Percentiles rank a stretch among this genome's conserved stretches.
These are phyloP conservation scores for Torulaspora globosa DNA, from an alignment of 1,139 yeast genomes.

Conservation along the genomic window DNA sequence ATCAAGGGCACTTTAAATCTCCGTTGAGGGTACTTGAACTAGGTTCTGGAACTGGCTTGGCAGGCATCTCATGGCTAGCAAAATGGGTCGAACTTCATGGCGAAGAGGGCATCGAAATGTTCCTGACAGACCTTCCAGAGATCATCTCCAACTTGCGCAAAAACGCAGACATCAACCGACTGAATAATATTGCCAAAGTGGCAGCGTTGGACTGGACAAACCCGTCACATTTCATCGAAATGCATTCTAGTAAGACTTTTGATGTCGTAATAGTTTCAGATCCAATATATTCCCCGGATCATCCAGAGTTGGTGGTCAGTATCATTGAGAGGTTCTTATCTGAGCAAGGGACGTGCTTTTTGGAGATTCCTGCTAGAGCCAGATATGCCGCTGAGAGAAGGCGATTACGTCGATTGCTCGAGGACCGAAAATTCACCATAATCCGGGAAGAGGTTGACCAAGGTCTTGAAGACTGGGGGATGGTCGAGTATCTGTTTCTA, in stretches of 20 bases:
- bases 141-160: constrained; percentile 62
- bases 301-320: constrained; percentile 66
- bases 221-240: constrained; percentile 43
- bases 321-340: constrained; percentile 49
- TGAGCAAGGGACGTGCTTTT: constrained; percentile 46
- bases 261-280: constrained; percentile 72
- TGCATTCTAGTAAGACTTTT: constrained; percentile 39
- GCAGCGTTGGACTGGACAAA: constrained; percentile 74
- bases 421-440: constrained; percentile 35
- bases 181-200: constrained; percentile 38
- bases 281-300: constrained; percentile 79
- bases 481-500: constrained; percentile 57
- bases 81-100: constrained; percentile 28
- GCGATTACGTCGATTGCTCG: constrained; percentile 53
- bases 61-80: constrained; percentile 61
- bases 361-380: constrained; percentile 73
- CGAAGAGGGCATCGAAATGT: constrained; percentile 46
- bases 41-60: constrained; percentile 93
- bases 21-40: constrained; percentile 58
- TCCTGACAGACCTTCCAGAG: constrained; percentile 73
- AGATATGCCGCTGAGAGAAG: constrained; percentile 64
- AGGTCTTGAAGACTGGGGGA: constrained; percentile 88
- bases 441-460: constrained; percentile 43
- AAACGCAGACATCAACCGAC: constrained; percentile 53
- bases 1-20: constrained; percentile 8